A percentile compares a stretch with the other conserved stretches of the same genome.
These are phyloP conservation scores for Priceomyces medius DNA, from an alignment of 805 yeast genomes.

Conservation along the genomic window DNA sequence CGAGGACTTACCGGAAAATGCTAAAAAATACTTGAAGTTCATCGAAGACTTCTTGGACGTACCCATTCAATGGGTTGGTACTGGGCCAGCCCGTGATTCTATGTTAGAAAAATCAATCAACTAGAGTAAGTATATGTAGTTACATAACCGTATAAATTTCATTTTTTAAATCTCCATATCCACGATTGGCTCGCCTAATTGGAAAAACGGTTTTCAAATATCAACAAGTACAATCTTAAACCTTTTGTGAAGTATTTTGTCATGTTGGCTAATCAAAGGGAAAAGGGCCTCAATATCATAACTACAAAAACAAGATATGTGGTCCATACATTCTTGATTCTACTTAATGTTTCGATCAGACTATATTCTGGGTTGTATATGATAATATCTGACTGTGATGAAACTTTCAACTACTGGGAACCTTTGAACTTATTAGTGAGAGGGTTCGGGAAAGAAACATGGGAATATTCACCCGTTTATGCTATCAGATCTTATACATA, in stretches of 20 bases:
- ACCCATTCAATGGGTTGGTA: slow-evolving; percentile 96
- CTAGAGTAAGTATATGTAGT: slow-evolving; percentile 5
- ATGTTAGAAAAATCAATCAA: slow-evolving; percentile 62
- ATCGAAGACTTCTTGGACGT: slow-evolving; percentile 83
- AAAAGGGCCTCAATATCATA: neutral
- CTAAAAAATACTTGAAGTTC: slow-evolving; percentile 77
- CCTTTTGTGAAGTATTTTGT: neutral
- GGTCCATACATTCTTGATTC: neutral
- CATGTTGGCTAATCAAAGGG: neutral
- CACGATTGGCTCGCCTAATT: neutral
- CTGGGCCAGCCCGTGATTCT: slow-evolving; percentile 95
- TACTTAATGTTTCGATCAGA: slow-evolving; percentile 16
- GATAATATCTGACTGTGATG: slow-evolving; percentile 90
- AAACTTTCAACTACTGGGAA: slow-evolving; percentile 91
- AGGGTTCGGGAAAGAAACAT: slow-evolving; percentile 88
- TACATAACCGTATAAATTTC: no score
- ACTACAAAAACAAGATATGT: neutral
- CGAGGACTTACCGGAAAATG: slow-evolving; percentile 83
- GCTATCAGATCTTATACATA: slow-evolving; percentile 88
- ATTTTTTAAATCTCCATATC: neutral
- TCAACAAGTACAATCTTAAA: neutral
- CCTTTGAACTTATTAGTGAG: slow-evolving; percentile 77
- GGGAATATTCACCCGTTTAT: slow-evolving; percentile 93
- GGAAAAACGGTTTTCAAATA: neutral
- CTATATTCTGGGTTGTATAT: slow-evolving; percentile 49